Conservation (phyloP, 352 stramenopile genomes). For the Proteromonas lacertae region DNA sequence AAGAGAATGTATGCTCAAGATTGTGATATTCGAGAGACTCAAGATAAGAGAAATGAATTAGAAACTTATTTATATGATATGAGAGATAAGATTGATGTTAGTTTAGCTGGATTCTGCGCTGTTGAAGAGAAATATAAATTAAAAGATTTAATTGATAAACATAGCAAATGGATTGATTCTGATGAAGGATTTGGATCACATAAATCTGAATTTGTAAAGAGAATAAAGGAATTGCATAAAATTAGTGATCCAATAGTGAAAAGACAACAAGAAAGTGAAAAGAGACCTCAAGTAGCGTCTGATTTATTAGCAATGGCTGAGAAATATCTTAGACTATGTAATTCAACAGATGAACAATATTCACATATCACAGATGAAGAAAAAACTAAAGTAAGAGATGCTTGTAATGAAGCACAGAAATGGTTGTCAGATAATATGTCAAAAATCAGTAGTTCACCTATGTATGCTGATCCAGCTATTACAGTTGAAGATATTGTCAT, state of each 20-base stretch:
- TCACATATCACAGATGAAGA: slow-evolving; percentile 78
- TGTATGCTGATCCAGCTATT: slow-evolving; percentile 49
- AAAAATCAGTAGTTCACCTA: slow-evolving; percentile 47
- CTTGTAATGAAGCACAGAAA: slow-evolving; percentile 35
- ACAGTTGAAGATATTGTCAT: slow-evolving; percentile 41
- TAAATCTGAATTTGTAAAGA: slow-evolving; percentile 74
- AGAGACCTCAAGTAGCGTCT: slow-evolving; percentile 39
- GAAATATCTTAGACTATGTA: slow-evolving; percentile 67
- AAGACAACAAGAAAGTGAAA: slow-evolving; percentile 45
- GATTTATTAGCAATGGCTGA: slow-evolving; percentile 60
- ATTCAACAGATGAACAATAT: slow-evolving; percentile 60
- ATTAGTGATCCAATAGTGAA: slow-evolving; percentile 61
- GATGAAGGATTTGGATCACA: slow-evolving; percentile 88
- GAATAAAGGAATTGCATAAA: slow-evolving; percentile 65
- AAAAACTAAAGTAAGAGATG: slow-evolving; percentile 48
- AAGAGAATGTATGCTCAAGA: slow-evolving; percentile 65
- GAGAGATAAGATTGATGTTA: slow-evolving; percentile 62
- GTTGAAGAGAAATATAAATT: slow-evolving; percentile 45
- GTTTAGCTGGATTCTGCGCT: slow-evolving; percentile 39
- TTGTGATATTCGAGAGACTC: slow-evolving; percentile 69
- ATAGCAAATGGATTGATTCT: slow-evolving; percentile 92
- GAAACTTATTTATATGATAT: slow-evolving; percentile 98
- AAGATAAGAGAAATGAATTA: slow-evolving; percentile 93
- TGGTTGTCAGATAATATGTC: slow-evolving; percentile 82
- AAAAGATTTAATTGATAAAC: slow-evolving; percentile 39